Percentiles rank a stretch among this genome's conserved stretches.
Evolutionary conservation across 768 basidiomycete species (phyloP).

Genomic region (Kwoniella newhampshirensis): DNA sequence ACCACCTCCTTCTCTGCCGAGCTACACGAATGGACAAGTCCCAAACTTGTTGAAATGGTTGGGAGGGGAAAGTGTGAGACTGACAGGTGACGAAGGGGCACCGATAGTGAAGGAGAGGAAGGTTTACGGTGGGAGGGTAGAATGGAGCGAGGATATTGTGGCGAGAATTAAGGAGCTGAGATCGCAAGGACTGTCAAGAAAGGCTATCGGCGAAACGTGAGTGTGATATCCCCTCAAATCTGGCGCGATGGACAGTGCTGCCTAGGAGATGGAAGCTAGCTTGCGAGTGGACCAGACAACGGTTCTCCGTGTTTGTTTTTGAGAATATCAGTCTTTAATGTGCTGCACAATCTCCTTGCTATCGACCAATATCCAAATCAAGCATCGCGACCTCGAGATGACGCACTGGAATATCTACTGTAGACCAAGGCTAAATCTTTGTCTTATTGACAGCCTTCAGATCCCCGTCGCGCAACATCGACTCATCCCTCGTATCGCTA

Average conservation of each 20-base stretch:
- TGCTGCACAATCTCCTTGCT: no score
- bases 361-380: neutral
- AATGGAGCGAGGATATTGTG: conserved; percentile 34
- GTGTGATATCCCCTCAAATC: no score
- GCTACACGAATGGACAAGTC: conserved; percentile 41
- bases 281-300: no score
- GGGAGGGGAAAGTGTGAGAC: conserved; percentile 25
- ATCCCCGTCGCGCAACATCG: conserved; percentile 27
- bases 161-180: conserved; percentile 38
- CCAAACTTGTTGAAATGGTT: conserved; percentile 47
- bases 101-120: conserved; percentile 24
- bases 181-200: conserved; percentile 33
- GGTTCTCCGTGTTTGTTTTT: no score
- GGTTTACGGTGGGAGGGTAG: conserved; percentile 3
- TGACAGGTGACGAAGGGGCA: conserved; percentile 41
- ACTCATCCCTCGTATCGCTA: conserved; percentile 40
- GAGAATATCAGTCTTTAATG: no score
- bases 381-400: neutral
- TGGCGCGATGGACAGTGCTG: no score
- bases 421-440: conserved; percentile 8
- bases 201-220: conserved; percentile 39
- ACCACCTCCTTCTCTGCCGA: conserved; percentile 47
- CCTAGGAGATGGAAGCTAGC: no score
- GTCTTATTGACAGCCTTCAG: conserved; percentile 17
- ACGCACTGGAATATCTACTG: no score